Evolutionary conservation across 2,329 filamentous ascomycete species (phyloP).

Genomic region (Claviceps pazoutovae): DNA sequence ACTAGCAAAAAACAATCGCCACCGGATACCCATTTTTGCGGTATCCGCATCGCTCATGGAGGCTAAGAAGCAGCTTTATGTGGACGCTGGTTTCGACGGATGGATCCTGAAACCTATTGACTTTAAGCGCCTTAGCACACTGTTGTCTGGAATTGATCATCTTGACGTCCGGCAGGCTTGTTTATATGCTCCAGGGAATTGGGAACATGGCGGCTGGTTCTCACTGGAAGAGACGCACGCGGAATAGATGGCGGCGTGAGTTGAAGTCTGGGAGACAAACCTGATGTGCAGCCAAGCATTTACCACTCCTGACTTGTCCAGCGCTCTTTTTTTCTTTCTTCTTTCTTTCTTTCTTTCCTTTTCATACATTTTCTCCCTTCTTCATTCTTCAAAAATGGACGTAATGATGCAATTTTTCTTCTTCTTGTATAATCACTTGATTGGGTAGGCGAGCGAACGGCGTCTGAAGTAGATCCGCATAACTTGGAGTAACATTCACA

Average conservation of each 20-base stretch:
- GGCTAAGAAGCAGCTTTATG: slow-evolving; percentile 51
- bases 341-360: no score
- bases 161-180: slow-evolving; percentile 42
- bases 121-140: slow-evolving; percentile 55
- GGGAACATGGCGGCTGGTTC: slow-evolving; percentile 86
- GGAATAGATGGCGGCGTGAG: background rate
- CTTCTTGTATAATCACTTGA: background rate
- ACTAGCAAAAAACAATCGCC: slow-evolving; percentile 47
- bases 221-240: slow-evolving; percentile 9
- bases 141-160: slow-evolving; percentile 57
- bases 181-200: slow-evolving; percentile 56
- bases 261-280: background rate
- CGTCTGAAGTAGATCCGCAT: background rate
- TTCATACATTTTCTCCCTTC: no score
- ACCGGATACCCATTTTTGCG: slow-evolving; percentile 67
- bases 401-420: background rate
- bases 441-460: background rate
- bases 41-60: slow-evolving; percentile 75
- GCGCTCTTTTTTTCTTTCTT: background rate
- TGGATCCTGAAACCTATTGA: slow-evolving; percentile 87
- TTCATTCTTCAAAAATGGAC: background rate
- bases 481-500: background rate
- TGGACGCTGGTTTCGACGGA: slow-evolving; percentile 70
- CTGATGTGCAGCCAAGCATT: background rate
- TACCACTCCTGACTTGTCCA: background rate